A percentile compares a stretch with the other conserved stretches of the same genome.
phyloP scores from a whole-genome alignment of 345 rosid species.

The Boechera stricta region DNA sequence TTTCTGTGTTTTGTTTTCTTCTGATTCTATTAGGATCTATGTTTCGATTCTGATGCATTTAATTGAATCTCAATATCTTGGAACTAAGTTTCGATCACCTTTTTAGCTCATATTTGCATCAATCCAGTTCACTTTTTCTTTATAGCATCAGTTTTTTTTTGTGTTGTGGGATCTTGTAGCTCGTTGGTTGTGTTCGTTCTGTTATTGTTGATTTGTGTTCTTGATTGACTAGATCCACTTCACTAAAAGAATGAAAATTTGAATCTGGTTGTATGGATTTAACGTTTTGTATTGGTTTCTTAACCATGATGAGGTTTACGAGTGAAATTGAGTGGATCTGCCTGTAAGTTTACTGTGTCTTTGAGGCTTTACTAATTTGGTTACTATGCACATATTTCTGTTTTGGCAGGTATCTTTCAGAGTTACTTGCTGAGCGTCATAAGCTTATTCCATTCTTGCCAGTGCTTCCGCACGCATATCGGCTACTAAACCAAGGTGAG shows the following conservation, averaged over 20 bases:
- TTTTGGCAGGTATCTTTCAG: slow-evolving; percentile 71
- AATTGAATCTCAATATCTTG: neutral
- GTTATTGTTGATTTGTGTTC: slow-evolving; percentile 23
- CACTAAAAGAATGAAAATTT: slow-evolving; percentile 7
- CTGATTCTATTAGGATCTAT: slow-evolving; percentile 8
- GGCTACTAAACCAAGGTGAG: slow-evolving; percentile 83
- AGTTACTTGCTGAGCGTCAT: slow-evolving; percentile 74
- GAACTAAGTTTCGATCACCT: neutral
- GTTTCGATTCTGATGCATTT: neutral
- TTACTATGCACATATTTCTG: neutral
- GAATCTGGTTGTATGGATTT: slow-evolving; percentile 23
- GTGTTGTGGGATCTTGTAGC: neutral
- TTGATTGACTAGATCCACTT: slow-evolving; percentile 22
- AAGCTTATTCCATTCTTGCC: slow-evolving; percentile 76
- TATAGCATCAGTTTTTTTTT: neutral
- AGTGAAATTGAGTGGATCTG: slow-evolving; percentile 16
- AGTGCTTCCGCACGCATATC: slow-evolving; percentile 64
- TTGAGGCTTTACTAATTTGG: slow-evolving; percentile 21
- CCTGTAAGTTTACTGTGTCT: neutral
- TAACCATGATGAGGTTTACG: slow-evolving; percentile 10
- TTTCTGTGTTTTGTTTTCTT: neutral
- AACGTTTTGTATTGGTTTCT: neutral
- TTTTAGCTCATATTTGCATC: slow-evolving; percentile 11
- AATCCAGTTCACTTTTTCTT: neutral
- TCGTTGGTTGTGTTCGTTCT: slow-evolving; percentile 10